phyloP scores from a whole-genome alignment of 1,284 basidiomycete species.

The Abortiporus biennis region DNA sequence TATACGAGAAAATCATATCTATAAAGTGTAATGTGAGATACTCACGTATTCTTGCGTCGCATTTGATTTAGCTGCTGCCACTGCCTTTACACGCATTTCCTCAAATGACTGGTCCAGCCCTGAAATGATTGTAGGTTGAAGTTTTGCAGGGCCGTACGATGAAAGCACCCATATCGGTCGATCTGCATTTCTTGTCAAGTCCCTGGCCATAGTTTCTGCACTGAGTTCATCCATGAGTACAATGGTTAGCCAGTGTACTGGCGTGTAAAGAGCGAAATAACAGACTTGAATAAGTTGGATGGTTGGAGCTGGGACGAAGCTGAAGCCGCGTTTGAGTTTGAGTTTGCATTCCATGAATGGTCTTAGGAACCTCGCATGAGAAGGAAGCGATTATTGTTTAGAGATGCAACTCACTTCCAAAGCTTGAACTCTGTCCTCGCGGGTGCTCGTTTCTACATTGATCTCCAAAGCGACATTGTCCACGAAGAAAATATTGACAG shows the following conservation, averaged over 20 bases:
- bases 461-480: slow-evolving; percentile 63
- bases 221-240: slow-evolving; percentile 30
- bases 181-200: slow-evolving; percentile 54
- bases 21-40: slow-evolving; percentile 10
- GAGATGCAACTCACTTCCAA: slow-evolving; percentile 28
- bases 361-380: slow-evolving; percentile 23
- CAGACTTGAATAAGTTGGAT: slow-evolving; percentile 37
- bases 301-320: slow-evolving; percentile 13
- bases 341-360: slow-evolving; percentile 34
- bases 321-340: slow-evolving; percentile 15
- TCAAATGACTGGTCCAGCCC: slow-evolving; percentile 77
- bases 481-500: slow-evolving; percentile 63
- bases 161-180: slow-evolving; percentile 82
- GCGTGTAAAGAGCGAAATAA: slow-evolving; percentile 12
- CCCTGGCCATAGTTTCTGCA: slow-evolving; percentile 50
- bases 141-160: slow-evolving; percentile 74
- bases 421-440: slow-evolving; percentile 24
- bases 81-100: slow-evolving; percentile 72
- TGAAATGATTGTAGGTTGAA: slow-evolving; percentile 63
- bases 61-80: slow-evolving; percentile 50
- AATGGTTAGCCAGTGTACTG: slow-evolving; percentile 11
- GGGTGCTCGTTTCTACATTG: slow-evolving; percentile 69
- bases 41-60: slow-evolving; percentile 68
- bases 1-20: slow-evolving; percentile 6
- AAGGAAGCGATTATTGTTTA: slow-evolving; percentile 22